Evolutionary conservation across 108 stramenopile genomes (phyloP).

Genomic region (Pseudonitzschia delicatissima): DNA sequence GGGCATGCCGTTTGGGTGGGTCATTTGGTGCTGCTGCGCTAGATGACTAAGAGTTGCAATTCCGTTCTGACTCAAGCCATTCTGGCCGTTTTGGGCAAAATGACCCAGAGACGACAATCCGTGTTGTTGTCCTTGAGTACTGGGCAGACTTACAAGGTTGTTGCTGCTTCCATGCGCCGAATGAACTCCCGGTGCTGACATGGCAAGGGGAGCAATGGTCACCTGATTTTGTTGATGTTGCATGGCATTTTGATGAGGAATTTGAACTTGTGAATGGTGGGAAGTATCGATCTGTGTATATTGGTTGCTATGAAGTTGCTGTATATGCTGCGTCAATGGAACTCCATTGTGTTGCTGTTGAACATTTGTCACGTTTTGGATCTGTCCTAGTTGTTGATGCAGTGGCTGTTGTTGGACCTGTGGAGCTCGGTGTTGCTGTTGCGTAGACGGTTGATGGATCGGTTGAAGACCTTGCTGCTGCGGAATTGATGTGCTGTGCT

Average conservation of each 20-base stretch:
- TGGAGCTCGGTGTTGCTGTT: not conserved
- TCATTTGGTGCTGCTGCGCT: conserved; percentile 10
- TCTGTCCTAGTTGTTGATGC: not conserved
- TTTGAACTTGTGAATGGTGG: not conserved
- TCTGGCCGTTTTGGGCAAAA: conserved; percentile 3
- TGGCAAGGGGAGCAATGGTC: not conserved
- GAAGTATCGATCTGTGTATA: not conserved
- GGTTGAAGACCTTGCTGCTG: conserved; percentile 6
- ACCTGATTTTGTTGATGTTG: not conserved
- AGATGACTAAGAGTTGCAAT: conserved; percentile 1
- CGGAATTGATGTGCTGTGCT: not conserved
- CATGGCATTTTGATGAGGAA: not conserved
- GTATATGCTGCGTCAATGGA: not conserved
- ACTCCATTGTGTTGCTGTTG: not conserved
- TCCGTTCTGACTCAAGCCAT: not conserved
- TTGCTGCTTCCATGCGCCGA: not conserved
- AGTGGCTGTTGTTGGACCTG: not conserved
- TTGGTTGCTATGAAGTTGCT: conserved; percentile 1
- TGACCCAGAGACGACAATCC: conserved; percentile 9
- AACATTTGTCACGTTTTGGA: not conserved
- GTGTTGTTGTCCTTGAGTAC: not conserved
- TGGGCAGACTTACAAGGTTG: not conserved
- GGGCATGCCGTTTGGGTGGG: not conserved
- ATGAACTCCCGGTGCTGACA: not conserved
- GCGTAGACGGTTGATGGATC: not conserved